Percentiles rank a stretch among this genome's conserved stretches.
Conservation (phyloP, 495 filamentous ascomycete genomes). For the Pyronema omphalodes region DNA sequence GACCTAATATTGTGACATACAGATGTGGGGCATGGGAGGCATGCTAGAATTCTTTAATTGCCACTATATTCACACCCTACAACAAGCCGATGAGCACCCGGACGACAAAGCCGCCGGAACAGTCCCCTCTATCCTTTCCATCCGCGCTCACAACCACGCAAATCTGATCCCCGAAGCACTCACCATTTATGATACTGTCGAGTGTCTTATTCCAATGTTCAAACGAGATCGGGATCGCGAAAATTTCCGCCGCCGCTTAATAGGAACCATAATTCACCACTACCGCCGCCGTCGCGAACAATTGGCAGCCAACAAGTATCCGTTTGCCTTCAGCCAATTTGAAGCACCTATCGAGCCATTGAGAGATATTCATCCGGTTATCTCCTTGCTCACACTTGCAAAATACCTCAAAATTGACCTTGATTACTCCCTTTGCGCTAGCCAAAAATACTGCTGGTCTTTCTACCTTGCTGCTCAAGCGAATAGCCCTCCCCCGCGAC, state of each 20-base stretch:
- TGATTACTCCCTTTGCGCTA: conserved; percentile 11
- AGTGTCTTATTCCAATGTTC: conserved; percentile 7
- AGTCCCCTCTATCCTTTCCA: too few species aligned
- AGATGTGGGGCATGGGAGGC: conserved; percentile 21
- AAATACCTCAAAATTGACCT: conserved; percentile 7
- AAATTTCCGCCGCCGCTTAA: neutral
- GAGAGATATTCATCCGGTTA: conserved; percentile 14
- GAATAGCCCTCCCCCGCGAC: too few species aligned
- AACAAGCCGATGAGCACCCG: neutral
- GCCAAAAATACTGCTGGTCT: neutral
- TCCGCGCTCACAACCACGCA: neutral
- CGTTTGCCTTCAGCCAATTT: conserved; percentile 1
- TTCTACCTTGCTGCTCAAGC: neutral
- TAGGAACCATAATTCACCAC: neutral
- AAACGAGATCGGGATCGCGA: neutral
- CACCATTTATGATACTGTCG: conserved; percentile 8
- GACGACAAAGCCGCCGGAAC: neutral
- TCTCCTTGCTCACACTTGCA: conserved; percentile 8
- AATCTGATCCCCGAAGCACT: conserved; percentile 10
- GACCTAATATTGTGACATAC: neutral
- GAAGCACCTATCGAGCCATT: conserved; percentile 9
- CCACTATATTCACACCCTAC: neutral
- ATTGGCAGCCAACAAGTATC: neutral
- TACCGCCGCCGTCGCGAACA: neutral
- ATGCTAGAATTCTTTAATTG: conserved; percentile 8